Evolutionary conservation across 2,329 filamentous ascomycete genomes (phyloP), one percentile per base, ranked within the genome.

Genomic region (Verticillium albo-atrum): DNA sequence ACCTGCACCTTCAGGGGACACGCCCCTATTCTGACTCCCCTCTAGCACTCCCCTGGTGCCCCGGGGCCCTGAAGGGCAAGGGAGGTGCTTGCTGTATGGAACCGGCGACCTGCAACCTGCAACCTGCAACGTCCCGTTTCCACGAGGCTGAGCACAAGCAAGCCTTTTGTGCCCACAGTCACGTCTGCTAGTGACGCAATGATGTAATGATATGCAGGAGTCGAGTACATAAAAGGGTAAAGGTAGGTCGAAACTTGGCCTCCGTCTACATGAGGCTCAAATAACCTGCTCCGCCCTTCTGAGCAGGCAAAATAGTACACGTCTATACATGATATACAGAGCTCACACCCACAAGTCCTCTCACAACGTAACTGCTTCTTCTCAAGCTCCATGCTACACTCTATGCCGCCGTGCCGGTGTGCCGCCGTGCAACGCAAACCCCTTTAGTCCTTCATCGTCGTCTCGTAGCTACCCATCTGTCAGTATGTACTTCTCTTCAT

Each of bases 401-500:
- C n/a, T n/a, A n/a, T n/a, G n/a, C n/a, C n/a, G n/a, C n/a, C n/a
- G n/a, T n/a, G n/a, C n/a, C n/a, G n/a, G n/a, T n/a, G n/a, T n/a
- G n/a, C n/a, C n/a, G n/a, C n/a, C n/a, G n/a, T n/a, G n/a, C n/a
- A n/a, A n/a, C n/a, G n/a, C n/a, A n/a, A 7, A 23, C n/a, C n/a
- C n/a, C 42, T 14, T 23, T 52, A 28, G 17, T 83, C 78, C 70
- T 81, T 86, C 55, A 73, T 82, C 5, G 82, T 84, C 30, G 88
- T 82, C 75, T 91, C 88, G 65, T 91, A 85, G 69, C 82, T 85
- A 63, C 28, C n/a, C 59, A 35, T 10, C 42, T 53, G 70, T 81
- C 68, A 80, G 75, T 60, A 60, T 50, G 28, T 20, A 54, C 35
- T 14, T n/a, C 27, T 12, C 37, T 28, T 6, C 27, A 34, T 1